phyloP scores from a whole-genome alignment of 192 early-diverging fungal species.

The Dissophora globulifera region DNA sequence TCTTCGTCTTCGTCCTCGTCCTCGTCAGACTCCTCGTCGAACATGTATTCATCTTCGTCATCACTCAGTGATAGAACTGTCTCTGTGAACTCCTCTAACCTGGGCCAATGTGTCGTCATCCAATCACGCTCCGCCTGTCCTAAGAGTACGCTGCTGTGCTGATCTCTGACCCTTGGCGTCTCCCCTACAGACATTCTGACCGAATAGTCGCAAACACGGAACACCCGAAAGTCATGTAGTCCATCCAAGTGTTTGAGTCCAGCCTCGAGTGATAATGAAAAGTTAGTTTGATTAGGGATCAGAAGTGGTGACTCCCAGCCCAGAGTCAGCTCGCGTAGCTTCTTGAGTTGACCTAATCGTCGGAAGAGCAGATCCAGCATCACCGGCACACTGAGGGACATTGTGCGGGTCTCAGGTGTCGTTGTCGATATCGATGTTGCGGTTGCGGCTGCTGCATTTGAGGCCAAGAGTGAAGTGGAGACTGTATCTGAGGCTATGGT shows the following conservation, averaged over 20 bases:
- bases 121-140: constrained; percentile 1
- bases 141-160: not conserved
- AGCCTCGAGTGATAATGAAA: not conserved
- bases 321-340: not conserved
- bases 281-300: not conserved
- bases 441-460: no score
- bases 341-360: not conserved
- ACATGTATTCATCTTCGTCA: no score
- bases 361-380: not conserved
- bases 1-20: no score
- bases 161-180: not conserved
- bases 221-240: not conserved
- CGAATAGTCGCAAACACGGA: not conserved
- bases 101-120: constrained; percentile 4
- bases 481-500: not conserved
- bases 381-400: no score
- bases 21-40: not conserved
- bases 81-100: not conserved
- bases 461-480: no score
- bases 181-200: not conserved
- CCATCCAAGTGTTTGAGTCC: not conserved
- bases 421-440: no score
- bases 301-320: not conserved
- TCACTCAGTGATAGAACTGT: not conserved
- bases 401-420: no score